Base-by-base conservation (phyloP, 2,329 filamentous ascomycete genomes). In the Ascocoryne sarcoides region DNA sequence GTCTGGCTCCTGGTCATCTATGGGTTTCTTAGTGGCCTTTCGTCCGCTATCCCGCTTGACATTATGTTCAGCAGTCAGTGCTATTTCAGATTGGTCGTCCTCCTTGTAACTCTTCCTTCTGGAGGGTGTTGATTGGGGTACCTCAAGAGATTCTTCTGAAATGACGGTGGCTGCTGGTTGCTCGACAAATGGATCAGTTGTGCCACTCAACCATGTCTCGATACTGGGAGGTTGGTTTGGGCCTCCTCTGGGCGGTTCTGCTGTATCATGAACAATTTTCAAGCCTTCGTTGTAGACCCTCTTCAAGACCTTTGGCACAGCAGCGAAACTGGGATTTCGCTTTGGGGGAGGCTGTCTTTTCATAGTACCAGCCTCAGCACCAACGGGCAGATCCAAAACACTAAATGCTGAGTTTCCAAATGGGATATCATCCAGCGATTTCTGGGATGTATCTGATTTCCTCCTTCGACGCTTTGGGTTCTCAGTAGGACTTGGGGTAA, bases 321-420 rank as follows among this genome's bases (percentile, higher is more conserved):
- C 76, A 58, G 74, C 76, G 59, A 80, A 72, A 53, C 75, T 80
- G 2, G 69, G 60, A 36, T 68, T 74, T 31, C 73, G 65, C 33
- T 74, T 71, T n/a, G 56, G 49, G n/a, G 45, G 49, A n/a, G 54
- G 37, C 5, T 68, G 60, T 26, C 23, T 26, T 26, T 26, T 26
- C 51, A 74, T 73, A 42, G 64, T 68, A 19, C 62, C 60, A n/a
- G 66, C 62, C 39, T 71, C 63, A 4, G 67, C 66, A 15, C 67
- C 65, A 1, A 70, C 53, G 1, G 75, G 68, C 1, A 81, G 58
- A 39, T 80, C 76, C 5, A 81, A 63, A 51, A 76, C 75, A 48
- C 75, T 81, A 49, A 82, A 81, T n/a, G 77, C 77, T 14, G 77
- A 81, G 47, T 74, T 73, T 4, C 77, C 77, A 54, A 79, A 71